Evolutionary conservation across 148 eudicot species (phyloP).

Genomic region (Agrostemma githago): DNA sequence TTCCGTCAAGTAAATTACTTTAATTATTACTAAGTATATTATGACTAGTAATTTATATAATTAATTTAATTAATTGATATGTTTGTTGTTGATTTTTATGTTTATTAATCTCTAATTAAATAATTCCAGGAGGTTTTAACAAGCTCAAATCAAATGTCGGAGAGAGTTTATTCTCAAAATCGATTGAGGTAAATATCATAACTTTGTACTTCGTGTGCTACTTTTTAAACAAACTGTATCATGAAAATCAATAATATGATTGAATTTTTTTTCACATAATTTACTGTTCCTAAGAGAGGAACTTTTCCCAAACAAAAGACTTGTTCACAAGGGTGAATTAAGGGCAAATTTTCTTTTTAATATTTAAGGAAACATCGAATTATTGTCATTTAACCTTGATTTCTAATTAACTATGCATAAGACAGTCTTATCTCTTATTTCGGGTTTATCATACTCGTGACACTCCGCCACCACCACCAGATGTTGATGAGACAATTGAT

Average conservation of each 20-base stretch:
- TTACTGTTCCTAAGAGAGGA: too few species aligned
- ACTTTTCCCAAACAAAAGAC: too few species aligned
- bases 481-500: neutral
- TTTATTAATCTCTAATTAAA: neutral
- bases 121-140: constrained; percentile 28
- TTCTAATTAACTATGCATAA: too few species aligned
- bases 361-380: too few species aligned
- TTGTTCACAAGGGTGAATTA: too few species aligned
- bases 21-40: neutral
- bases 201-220: too few species aligned
- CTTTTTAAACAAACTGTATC: too few species aligned
- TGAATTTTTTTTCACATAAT: too few species aligned
- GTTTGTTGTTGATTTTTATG: neutral
- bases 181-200: neutral
- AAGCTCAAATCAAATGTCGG: constrained; percentile 19
- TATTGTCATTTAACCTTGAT: too few species aligned
- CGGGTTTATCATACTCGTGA: too few species aligned
- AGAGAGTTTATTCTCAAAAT: constrained; percentile 5
- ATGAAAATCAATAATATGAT: too few species aligned
- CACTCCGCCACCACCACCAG: constrained; percentile 11
- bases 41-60: neutral
- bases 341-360: too few species aligned
- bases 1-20: constrained; percentile 39
- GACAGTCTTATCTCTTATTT: neutral
- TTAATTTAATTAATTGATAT: neutral